Conservation (phyloP, 148 eudicot species). For the Silene conica region DNA sequence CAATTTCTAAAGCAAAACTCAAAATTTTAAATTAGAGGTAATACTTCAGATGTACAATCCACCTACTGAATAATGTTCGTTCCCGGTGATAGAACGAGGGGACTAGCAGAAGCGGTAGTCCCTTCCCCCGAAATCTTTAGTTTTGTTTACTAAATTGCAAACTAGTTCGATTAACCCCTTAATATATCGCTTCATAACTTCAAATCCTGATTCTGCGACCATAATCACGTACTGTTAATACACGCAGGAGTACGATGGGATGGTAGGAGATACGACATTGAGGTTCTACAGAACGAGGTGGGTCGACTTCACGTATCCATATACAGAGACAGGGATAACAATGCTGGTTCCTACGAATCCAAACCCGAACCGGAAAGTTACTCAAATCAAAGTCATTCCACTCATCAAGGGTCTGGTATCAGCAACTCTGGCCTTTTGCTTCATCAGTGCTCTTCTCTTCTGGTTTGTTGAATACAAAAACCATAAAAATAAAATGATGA, state of each 20-base stretch:
- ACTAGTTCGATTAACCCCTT: too few species aligned
- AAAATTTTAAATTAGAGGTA: too few species aligned
- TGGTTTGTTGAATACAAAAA: conserved; percentile 25
- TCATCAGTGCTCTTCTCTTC: conserved; percentile 24
- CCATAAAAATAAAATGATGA: conserved; percentile 1
- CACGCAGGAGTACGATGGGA: conserved; percentile 29
- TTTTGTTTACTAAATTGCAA: too few species aligned
- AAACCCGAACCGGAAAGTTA: neutral
- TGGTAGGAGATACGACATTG: conserved; percentile 29
- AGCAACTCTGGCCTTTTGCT: conserved; percentile 27
- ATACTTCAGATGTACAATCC: too few species aligned
- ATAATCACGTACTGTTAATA: too few species aligned
- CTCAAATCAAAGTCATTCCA: conserved; percentile 16
- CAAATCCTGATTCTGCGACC: too few species aligned
- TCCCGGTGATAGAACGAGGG: too few species aligned
- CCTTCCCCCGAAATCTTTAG: too few species aligned
- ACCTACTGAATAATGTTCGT: too few species aligned
- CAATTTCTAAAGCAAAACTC: too few species aligned
- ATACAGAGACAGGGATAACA: conserved; percentile 30
- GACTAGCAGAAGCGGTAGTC: too few species aligned
- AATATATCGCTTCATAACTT: too few species aligned
- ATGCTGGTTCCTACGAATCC: conserved; percentile 25
- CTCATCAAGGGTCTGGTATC: conserved; percentile 27
- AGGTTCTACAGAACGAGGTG: conserved; percentile 20
- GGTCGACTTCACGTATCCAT: conserved; percentile 34